Percentiles rank a stretch among this genome's conserved stretches.
phyloP scores from a whole-genome alignment of 768 basidiomycete species.

The Psilocybe cyanescens region DNA sequence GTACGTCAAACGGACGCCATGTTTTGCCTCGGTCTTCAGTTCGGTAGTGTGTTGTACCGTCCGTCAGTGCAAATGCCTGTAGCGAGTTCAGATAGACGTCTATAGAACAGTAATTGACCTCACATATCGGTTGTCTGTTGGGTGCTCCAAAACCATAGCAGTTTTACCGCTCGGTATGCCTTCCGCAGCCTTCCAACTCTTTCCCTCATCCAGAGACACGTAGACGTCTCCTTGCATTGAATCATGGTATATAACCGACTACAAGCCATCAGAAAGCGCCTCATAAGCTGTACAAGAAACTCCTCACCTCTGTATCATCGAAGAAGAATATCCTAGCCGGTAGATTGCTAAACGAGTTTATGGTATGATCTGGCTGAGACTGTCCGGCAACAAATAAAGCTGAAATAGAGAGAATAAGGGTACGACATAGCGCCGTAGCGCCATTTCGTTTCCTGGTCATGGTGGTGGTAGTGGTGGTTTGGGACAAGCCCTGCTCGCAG shows the following conservation, averaged over 20 bases:
- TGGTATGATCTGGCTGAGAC: conserved; percentile 44
- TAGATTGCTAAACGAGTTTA: conserved; percentile 68
- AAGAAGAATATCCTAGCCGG: conserved; percentile 88
- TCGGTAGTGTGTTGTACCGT: conserved; percentile 78
- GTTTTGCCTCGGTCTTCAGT: conserved; percentile 87
- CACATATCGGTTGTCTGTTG: conserved; percentile 79
- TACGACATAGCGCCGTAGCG: conserved; percentile 17
- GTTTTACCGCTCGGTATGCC: conserved; percentile 62
- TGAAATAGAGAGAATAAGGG: conserved; percentile 18
- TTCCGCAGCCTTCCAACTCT: conserved; percentile 54
- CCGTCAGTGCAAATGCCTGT: conserved; percentile 88
- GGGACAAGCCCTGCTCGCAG: conserved; percentile 20
- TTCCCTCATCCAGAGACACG: conserved; percentile 89
- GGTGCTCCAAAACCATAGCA: conserved; percentile 82
- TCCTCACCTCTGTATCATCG: conserved; percentile 80
- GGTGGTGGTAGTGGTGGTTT: conserved; percentile 18
- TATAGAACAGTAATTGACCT: conserved; percentile 14
- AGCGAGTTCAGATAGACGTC: background rate
- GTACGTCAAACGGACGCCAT: conserved; percentile 83
- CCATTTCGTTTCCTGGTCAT: conserved; percentile 19
- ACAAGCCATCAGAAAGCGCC: conserved; percentile 11
- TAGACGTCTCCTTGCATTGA: conserved; percentile 65
- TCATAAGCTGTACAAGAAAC: background rate
- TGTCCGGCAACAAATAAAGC: conserved; percentile 24
- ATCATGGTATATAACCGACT: conserved; percentile 84